A percentile compares a stretch with the other conserved stretches of the same genome.
Conservation (phyloP, 1,139 yeast genomes). For the Arxiozyma telluris region DNA sequence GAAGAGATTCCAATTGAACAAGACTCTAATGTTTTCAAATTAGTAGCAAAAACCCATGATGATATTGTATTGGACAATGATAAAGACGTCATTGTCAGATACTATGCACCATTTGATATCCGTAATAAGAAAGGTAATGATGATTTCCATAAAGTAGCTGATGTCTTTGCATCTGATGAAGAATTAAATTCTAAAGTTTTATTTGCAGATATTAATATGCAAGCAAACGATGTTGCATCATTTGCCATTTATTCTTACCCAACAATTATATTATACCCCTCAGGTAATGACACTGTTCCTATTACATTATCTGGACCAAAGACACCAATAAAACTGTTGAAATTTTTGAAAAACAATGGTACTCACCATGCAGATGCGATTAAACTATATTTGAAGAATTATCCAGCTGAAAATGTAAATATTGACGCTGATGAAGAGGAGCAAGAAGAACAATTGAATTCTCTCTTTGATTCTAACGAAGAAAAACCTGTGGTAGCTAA, state of each 20-base stretch:
- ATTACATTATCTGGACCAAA: constrained; percentile 62
- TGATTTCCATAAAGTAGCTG: constrained; percentile 76
- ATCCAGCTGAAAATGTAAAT: constrained; percentile 11
- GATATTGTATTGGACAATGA: constrained; percentile 53
- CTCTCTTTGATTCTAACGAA: constrained; percentile 7
- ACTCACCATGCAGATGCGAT: constrained; percentile 48
- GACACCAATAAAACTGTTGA: constrained; percentile 59
- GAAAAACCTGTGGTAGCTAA: background rate
- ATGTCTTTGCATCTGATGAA: constrained; percentile 43
- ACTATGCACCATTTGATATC: constrained; percentile 98
- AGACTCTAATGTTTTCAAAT: constrained; percentile 59
- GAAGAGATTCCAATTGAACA: constrained; percentile 79
- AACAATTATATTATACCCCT: constrained; percentile 84
- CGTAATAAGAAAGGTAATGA: constrained; percentile 95
- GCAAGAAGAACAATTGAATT: constrained; percentile 1
- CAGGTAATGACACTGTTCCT: constrained; percentile 50
- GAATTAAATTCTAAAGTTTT: constrained; percentile 44
- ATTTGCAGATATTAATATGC: constrained; percentile 82
- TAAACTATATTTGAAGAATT: constrained; percentile 11
- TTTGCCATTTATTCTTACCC: constrained; percentile 86
- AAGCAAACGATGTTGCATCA: constrained; percentile 70
- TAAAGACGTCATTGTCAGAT: constrained; percentile 85
- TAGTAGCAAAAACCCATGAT: constrained; percentile 81
- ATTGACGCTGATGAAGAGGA: background rate
- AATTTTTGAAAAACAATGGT: constrained; percentile 61